Conservation (phyloP, 768 basidiomycete genomes). For the Epithele typhae region DNA sequence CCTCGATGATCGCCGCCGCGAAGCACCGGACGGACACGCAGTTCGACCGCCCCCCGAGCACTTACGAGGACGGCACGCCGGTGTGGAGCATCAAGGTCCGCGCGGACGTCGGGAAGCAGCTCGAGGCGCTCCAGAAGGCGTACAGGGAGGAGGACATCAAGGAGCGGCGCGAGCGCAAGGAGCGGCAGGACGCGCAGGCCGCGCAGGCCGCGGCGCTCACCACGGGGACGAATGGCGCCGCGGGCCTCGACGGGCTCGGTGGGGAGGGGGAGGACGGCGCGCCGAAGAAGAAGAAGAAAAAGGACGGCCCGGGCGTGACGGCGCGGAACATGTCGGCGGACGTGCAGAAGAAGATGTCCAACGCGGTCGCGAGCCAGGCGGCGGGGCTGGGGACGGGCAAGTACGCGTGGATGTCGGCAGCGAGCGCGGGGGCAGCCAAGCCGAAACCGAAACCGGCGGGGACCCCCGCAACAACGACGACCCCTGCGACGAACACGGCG, state of each 20-base stretch:
- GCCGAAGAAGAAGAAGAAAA: slow-evolving; percentile 73
- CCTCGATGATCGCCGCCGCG: slow-evolving; percentile 62
- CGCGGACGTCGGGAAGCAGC: slow-evolving; percentile 77
- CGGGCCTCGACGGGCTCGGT: slow-evolving; percentile 33
- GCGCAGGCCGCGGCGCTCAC: slow-evolving; percentile 51
- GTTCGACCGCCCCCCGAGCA: slow-evolving; percentile 60
- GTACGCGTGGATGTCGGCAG: slow-evolving; percentile 86
- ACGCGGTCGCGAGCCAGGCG: slow-evolving; percentile 83
- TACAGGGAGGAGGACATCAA: slow-evolving; percentile 83
- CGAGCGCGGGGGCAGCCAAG: slow-evolving; percentile 41
- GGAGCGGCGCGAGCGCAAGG: slow-evolving; percentile 72
- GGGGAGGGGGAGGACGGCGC: slow-evolving; percentile 49
- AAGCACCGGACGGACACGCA: slow-evolving; percentile 68
- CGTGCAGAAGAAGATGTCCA: slow-evolving; percentile 87
- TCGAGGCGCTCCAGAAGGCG: slow-evolving; percentile 66
- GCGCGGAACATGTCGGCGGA: slow-evolving; percentile 91
- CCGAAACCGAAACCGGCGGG: slow-evolving; percentile 28
- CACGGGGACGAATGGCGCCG: slow-evolving; percentile 49
- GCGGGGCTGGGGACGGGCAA: slow-evolving; percentile 74
- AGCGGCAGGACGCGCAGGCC: slow-evolving; percentile 66
- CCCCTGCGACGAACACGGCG: slow-evolving; percentile 21
- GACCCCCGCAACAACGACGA: slow-evolving; percentile 30
- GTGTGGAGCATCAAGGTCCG: slow-evolving; percentile 82
- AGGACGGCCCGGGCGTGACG: slow-evolving; percentile 79
- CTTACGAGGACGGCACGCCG: slow-evolving; percentile 62